A percentile compares a stretch with the other conserved stretches of the same genome.
phyloP scores from a whole-genome alignment of 2,329 filamentous ascomycete species.

The Penicillium sp. region DNA sequence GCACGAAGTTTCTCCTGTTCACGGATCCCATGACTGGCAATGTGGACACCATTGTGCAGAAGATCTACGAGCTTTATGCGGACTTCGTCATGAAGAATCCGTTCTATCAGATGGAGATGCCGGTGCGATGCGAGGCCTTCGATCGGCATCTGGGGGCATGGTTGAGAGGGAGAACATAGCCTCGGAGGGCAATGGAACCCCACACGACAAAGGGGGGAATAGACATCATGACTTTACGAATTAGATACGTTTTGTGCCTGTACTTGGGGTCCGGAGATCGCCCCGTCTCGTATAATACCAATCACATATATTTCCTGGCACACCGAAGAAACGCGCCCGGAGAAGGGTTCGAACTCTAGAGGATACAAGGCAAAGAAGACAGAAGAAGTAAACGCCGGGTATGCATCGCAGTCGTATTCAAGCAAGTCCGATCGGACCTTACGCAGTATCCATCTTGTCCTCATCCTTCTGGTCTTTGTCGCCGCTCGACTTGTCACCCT shows the following conservation, averaged over 20 bases:
- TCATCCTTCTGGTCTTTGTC: slow-evolving; percentile 53
- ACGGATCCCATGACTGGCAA: slow-evolving; percentile 84
- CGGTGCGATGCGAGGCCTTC: slow-evolving; percentile 90
- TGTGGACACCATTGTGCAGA: slow-evolving; percentile 75
- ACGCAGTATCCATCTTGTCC: slow-evolving; percentile 92
- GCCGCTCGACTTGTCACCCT: slow-evolving; percentile 64
- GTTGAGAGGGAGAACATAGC: slow-evolving; percentile 59
- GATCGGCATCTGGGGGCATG: slow-evolving; percentile 80
- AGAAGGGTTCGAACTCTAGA: slow-evolving; percentile 10
- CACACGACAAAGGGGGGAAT: not conserved
- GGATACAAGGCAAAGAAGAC: slow-evolving; percentile 24
- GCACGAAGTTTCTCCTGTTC: slow-evolving; percentile 92
- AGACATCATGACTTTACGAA: slow-evolving; percentile 24
- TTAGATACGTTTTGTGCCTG: slow-evolving; percentile 21
- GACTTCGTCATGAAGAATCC: slow-evolving; percentile 99
- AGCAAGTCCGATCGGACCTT: slow-evolving; percentile 28
- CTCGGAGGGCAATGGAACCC: not conserved
- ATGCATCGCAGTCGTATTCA: slow-evolving; percentile 37
- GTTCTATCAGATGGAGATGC: slow-evolving; percentile 98
- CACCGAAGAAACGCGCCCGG: slow-evolving; percentile 16
- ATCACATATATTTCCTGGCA: slow-evolving; percentile 21
- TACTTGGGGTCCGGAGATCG: slow-evolving; percentile 8
- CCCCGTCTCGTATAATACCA: slow-evolving; percentile 22
- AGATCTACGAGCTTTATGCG: slow-evolving; percentile 89
- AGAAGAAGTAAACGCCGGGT: slow-evolving; percentile 34